phyloP scores from a whole-genome alignment of 805 yeast species.

The Kazachstania bromeliacearum region DNA sequence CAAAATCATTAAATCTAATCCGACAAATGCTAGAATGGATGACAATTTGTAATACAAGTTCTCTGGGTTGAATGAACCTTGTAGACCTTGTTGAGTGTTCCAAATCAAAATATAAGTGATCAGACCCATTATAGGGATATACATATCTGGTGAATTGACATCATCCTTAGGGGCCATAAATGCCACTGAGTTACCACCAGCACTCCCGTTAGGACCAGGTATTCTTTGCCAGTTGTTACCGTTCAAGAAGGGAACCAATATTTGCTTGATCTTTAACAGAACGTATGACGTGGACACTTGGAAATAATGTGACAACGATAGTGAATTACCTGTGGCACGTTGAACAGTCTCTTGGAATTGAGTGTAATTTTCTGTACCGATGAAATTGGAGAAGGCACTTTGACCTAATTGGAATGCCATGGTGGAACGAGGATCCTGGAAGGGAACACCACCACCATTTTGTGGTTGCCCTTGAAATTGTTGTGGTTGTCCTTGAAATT shows the following conservation, averaged over 20 bases:
- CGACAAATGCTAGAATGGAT: conserved; percentile 72
- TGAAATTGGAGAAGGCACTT: conserved; percentile 48
- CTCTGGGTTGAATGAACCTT: conserved; percentile 89
- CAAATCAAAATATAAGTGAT: conserved; percentile 77
- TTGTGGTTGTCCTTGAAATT: conserved; percentile 29
- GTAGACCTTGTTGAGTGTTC: conserved; percentile 76
- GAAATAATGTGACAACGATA: conserved; percentile 74
- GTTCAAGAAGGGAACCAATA: conserved; percentile 79
- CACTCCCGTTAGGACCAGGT: not conserved
- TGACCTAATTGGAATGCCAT: conserved; percentile 86
- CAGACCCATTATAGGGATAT: conserved; percentile 89
- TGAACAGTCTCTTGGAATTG: conserved; percentile 41
- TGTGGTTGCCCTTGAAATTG: conserved; percentile 15
- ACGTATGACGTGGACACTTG: conserved; percentile 88
- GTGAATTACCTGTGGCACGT: conserved; percentile 27
- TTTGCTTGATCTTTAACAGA: conserved; percentile 55
- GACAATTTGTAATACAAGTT: conserved; percentile 80
- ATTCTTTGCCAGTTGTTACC: conserved; percentile 70
- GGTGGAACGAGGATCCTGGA: conserved; percentile 71
- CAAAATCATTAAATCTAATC: conserved; percentile 66
- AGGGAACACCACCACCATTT: conserved; percentile 27
- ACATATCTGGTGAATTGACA: conserved; percentile 90
- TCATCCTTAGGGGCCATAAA: conserved; percentile 70
- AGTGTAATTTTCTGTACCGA: conserved; percentile 49
- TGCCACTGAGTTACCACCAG: conserved; percentile 7